Evolutionary conservation across 768 basidiomycete species (phyloP), one percentile per base, ranked within the genome.

Genomic region (Stropharia rugosoannulata): DNA sequence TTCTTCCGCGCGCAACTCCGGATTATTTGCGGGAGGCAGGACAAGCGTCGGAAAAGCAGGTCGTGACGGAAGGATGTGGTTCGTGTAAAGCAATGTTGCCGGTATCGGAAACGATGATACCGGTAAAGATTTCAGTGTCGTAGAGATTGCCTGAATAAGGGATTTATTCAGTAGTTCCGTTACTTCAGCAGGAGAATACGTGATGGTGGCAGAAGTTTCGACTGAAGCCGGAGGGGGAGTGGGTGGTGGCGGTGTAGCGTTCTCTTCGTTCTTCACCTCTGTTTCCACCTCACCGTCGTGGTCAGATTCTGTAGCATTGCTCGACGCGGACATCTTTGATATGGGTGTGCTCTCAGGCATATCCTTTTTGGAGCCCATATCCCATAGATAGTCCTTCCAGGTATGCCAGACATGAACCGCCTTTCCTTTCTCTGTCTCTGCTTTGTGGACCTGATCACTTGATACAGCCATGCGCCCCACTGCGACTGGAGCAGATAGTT

Each of bases 301-400:
- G 16, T 36, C 40, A 10, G 15, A 15, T 22, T 39, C 36, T 19
- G 25, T 12, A 3, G 27, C 50, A 1, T 11, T 32, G 50, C 12
- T 48, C 39, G 48, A 59, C 19, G 58, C 61, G 1, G 58, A 25
- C 45, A 46, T 29, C 12, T 49, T 16, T 3, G 55, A 45, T 37
- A 74, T 45, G n/a, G 71, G 61, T 8, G 68, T 65, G 39, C 70
- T 63, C 13, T 75, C 77, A 0, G 90, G 87, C 4, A 79, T 75
- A 40, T 88, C 83, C 1, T 59, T 56, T 64, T 84, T 89, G n/a
- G 71, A 71, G 25, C 90, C 91, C 74, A 88, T 77, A 9, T 84
- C 79, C 83, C 89, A 93, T 10, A 93, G 66, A 62, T 78, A 71
- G 62, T 93, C 91, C 63, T 86, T 88, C 84, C 87, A 91, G 2